A percentile compares a stretch with the other conserved stretches of the same genome.
These are phyloP conservation scores for Rehmannia glutinosa DNA, from an alignment of 257 asterid genomes.

Conservation along the genomic window DNA sequence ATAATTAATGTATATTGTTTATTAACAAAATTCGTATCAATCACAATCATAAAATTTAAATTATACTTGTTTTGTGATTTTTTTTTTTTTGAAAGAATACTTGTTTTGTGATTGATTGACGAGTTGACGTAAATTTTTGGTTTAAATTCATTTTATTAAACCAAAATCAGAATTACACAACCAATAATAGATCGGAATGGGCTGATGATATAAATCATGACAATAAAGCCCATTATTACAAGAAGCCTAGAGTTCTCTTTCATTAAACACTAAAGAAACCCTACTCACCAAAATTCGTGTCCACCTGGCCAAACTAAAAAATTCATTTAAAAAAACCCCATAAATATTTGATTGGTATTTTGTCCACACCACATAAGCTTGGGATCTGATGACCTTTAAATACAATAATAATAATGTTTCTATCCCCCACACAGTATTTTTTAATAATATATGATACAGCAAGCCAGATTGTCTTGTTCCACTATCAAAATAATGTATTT, in stretches of 20 bases:
- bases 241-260: not conserved
- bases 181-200: not conserved
- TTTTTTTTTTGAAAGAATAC: too few relatives aligned
- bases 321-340: not conserved
- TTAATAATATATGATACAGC: conserved; percentile 18
- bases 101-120: too few relatives aligned
- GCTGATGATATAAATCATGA: conserved; percentile 5
- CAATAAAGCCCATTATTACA: conserved; percentile 24
- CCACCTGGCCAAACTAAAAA: conserved; percentile 19
- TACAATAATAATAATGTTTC: conserved; percentile 26
- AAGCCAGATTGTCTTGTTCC: conserved; percentile 57
- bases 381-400: conserved; percentile 51
- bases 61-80: too few relatives aligned
- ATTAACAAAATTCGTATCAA: too few relatives aligned
- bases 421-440: conserved; percentile 15
- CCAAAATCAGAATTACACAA: too few relatives aligned
- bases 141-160: too few relatives aligned
- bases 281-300: not conserved
- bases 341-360: conserved; percentile 17
- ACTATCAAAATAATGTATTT: conserved; percentile 31
- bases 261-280: conserved; percentile 1
- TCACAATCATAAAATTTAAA: too few relatives aligned
- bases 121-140: too few relatives aligned
- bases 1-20: too few relatives aligned
- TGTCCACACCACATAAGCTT: conserved; percentile 31